These are phyloP conservation scores for Penicillium coffeae DNA, from an alignment of 495 filamentous ascomycete species.

Conservation along the genomic window DNA sequence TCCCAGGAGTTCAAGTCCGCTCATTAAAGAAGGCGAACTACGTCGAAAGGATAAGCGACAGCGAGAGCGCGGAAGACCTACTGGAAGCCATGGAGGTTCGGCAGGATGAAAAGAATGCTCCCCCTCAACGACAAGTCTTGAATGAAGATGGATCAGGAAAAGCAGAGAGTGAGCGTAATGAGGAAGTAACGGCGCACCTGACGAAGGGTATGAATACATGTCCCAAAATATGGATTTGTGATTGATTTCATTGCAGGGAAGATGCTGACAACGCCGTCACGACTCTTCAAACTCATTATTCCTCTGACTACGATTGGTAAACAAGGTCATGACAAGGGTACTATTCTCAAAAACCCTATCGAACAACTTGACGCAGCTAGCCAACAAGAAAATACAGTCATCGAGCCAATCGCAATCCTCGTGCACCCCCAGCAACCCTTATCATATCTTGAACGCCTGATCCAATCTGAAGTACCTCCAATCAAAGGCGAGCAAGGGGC, in stretches of 20 bases:
- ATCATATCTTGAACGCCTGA: conserved; percentile 85
- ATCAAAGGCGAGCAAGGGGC: conserved; percentile 56
- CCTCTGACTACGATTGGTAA: conserved; percentile 64
- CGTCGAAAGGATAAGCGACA: conserved; percentile 14
- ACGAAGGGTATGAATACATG: conserved; percentile 53
- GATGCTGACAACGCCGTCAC: conserved; percentile 83
- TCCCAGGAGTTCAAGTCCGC: conserved; percentile 10
- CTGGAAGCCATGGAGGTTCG: conserved; percentile 15
- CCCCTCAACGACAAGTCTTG: conserved; percentile 6
- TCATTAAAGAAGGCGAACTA: conserved; percentile 19
- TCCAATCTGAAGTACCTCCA: conserved; percentile 81
- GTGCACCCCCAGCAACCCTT: conserved; percentile 91
- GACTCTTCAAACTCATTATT: conserved; percentile 83
- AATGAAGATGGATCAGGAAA: conserved; percentile 30
- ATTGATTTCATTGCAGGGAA: conserved; percentile 55
- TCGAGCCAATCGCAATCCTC: conserved; percentile 82
- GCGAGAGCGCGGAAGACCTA: conserved; percentile 19
- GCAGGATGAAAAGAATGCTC: conserved; percentile 8
- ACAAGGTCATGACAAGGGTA: conserved; percentile 47
- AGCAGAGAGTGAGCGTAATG: conserved; percentile 32
- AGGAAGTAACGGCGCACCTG: conserved; percentile 27
- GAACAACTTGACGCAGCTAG: neutral
- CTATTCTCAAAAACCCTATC: conserved; percentile 18
- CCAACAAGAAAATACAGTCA: conserved; percentile 50
- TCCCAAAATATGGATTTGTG: neutral